Evolutionary conservation across 441 rosid species (phyloP).

Genomic region (Geranium incanum): DNA sequence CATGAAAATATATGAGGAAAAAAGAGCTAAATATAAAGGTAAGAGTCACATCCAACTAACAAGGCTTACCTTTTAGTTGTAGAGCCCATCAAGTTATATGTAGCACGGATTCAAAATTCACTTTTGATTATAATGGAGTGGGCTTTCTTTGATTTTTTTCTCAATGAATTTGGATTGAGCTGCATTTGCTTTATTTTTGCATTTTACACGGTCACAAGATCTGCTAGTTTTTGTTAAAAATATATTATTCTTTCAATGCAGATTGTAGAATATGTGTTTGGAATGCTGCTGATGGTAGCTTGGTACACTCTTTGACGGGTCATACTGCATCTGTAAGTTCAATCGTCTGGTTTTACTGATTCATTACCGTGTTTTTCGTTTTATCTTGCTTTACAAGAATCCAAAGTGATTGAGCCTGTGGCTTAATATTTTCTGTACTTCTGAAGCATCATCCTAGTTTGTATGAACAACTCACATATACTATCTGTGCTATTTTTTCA

Average conservation of each 20-base stretch:
- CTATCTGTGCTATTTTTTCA: background rate
- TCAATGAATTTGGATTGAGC: constrained; percentile 17
- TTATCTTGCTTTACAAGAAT: background rate
- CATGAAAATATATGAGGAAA: no score
- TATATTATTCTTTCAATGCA: constrained; percentile 30
- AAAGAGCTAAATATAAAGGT: no score
- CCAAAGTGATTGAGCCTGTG: background rate
- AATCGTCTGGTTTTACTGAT: constrained; percentile 6
- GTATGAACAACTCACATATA: background rate
- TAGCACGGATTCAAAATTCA: no score
- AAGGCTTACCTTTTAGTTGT: no score
- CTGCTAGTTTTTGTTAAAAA: background rate
- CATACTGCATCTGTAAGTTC: constrained; percentile 77
- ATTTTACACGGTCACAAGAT: background rate
- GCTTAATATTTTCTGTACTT: background rate
- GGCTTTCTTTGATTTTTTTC: constrained; percentile 17
- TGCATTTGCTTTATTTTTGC: background rate
- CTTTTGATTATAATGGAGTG: background rate
- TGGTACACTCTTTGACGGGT: constrained; percentile 95
- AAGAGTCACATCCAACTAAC: no score
- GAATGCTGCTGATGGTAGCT: constrained; percentile 96
- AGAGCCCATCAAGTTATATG: no score
- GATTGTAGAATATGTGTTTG: constrained; percentile 99
- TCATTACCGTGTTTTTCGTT: background rate
- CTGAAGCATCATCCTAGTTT: background rate